phyloP scores from a whole-genome alignment of 2,329 filamentous ascomycete species.

The Orbilia quercus region DNA sequence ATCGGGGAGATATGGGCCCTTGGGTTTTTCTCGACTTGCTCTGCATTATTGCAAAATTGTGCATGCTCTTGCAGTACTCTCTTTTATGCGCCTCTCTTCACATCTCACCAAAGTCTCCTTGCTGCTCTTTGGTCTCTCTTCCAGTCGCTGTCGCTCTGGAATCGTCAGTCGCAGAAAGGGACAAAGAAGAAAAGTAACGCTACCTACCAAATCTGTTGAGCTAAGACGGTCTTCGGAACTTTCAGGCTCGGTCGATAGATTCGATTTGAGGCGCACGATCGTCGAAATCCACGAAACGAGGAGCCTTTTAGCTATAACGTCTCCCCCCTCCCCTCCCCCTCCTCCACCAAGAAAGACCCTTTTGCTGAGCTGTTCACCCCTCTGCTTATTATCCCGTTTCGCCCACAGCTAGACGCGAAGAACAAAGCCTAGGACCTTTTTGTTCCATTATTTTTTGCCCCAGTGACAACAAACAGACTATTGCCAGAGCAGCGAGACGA shows the following conservation, averaged over 20 bases:
- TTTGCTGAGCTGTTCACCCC: slow-evolving; percentile 54
- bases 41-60: slow-evolving; percentile 55
- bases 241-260: slow-evolving; percentile 40
- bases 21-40: slow-evolving; percentile 22
- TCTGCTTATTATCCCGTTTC: slow-evolving; percentile 36
- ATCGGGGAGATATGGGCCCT: slow-evolving; percentile 38
- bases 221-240: slow-evolving; percentile 41
- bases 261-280: slow-evolving; percentile 37
- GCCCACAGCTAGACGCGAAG: slow-evolving; percentile 40
- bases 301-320: slow-evolving; percentile 52
- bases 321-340: slow-evolving; percentile 32
- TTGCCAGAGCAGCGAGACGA: slow-evolving; percentile 35
- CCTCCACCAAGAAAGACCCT: slow-evolving; percentile 31
- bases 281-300: slow-evolving; percentile 41
- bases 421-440: slow-evolving; percentile 28
- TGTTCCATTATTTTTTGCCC: slow-evolving; percentile 16
- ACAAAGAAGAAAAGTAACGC: slow-evolving; percentile 23
- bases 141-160: slow-evolving; percentile 40
- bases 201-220: slow-evolving; percentile 20
- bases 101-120: slow-evolving; percentile 51
- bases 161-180: slow-evolving; percentile 35
- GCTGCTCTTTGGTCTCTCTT: slow-evolving; percentile 42
- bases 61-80: slow-evolving; percentile 50
- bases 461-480: slow-evolving; percentile 48
- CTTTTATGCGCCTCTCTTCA: slow-evolving; percentile 55